Evolutionary conservation across 2,329 filamentous ascomycete genomes (phyloP).

Genomic region (Fusarium neocosmosporiellum): DNA sequence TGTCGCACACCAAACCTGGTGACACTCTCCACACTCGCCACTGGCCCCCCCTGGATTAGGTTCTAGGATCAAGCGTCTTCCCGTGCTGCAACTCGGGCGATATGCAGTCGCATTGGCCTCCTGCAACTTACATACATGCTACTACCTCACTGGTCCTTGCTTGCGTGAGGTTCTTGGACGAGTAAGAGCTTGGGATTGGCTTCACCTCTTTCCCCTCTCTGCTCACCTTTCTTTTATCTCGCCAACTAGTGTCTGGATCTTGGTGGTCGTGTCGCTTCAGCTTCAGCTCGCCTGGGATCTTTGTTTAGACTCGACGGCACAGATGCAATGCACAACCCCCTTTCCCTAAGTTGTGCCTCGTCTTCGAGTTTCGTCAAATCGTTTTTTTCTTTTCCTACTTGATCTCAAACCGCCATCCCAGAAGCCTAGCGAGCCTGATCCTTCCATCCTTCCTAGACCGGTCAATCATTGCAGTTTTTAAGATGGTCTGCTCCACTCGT

Average conservation of each 20-base stretch:
- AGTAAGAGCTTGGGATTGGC: conserved; percentile 6
- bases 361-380: neutral
- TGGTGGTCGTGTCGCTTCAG: conserved; percentile 3
- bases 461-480: conserved; percentile 24
- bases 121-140: conserved; percentile 8
- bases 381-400: conserved; percentile 6
- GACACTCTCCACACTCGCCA: conserved; percentile 18
- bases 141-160: conserved; percentile 28
- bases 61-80: conserved; percentile 6
- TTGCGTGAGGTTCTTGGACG: conserved; percentile 11
- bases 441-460: conserved; percentile 9
- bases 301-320: neutral
- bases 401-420: conserved; percentile 9
- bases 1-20: conserved; percentile 20
- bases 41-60: conserved; percentile 16
- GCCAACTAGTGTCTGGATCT: conserved; percentile 17
- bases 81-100: conserved; percentile 11
- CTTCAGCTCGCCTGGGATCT: conserved; percentile 10
- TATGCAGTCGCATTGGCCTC: conserved; percentile 28
- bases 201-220: conserved; percentile 2
- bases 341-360: neutral
- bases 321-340: neutral
- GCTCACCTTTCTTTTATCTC: conserved; percentile 20
- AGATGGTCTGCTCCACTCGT: conserved; percentile 18
- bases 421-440: conserved; percentile 12